phyloP scores from a whole-genome alignment of 208 protist species.

The Wallacemonas sp. region DNA sequence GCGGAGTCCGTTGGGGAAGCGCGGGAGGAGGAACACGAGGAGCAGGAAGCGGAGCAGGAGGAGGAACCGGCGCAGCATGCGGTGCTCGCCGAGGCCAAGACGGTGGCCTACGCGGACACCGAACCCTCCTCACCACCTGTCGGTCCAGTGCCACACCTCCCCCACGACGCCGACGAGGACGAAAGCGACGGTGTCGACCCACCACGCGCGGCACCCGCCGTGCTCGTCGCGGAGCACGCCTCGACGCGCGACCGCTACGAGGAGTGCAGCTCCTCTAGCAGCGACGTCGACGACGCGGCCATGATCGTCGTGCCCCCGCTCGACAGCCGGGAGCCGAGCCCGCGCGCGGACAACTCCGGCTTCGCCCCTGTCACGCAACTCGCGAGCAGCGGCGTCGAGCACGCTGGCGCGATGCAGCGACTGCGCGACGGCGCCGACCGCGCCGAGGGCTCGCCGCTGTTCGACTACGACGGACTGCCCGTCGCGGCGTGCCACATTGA shows the following conservation, averaged over 20 bases:
- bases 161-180: no score
- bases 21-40: no score
- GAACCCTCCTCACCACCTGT: no score
- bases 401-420: background rate
- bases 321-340: background rate
- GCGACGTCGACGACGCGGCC: background rate
- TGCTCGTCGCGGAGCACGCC: background rate
- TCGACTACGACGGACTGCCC: background rate
- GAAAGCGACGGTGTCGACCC: no score
- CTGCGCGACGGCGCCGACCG: background rate
- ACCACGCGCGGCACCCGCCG: no score
- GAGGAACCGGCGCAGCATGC: no score
- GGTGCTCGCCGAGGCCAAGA: no score
- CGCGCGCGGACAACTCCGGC: background rate
- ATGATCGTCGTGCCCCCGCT: background rate
- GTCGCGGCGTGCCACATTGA: background rate
- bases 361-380: background rate
- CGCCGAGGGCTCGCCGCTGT: background rate
- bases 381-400: background rate
- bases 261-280: background rate
- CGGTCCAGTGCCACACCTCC: no score
- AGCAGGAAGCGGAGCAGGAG: no score
- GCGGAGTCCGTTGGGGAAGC: background rate
- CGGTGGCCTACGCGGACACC: no score
- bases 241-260: background rate